Conservation (phyloP, 179 eudicot species). For the Heliamphora pulchella region DNA sequence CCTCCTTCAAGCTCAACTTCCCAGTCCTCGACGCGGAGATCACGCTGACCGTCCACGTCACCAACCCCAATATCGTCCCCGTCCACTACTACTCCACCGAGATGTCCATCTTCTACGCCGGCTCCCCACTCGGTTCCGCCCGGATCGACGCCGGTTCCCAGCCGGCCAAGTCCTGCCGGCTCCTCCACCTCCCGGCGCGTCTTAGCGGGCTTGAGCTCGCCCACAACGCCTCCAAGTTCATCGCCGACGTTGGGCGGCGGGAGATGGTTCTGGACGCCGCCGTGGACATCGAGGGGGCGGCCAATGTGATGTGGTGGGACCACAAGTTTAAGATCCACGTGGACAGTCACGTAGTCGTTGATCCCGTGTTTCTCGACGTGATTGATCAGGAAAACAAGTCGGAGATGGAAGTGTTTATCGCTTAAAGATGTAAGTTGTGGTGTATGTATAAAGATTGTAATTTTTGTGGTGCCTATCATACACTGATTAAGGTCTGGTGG, state of each 20-base stretch:
- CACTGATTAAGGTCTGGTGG: no score
- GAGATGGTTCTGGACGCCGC: conserved; percentile 74
- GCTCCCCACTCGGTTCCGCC: conserved; percentile 68
- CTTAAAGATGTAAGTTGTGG: neutral
- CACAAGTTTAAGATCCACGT: conserved; percentile 72
- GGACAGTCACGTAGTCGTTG: conserved; percentile 72
- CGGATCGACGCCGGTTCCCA: conserved; percentile 67
- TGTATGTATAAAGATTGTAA: no score
- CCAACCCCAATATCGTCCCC: conserved; percentile 81
- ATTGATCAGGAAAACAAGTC: conserved; percentile 72
- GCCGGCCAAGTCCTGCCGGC: conserved; percentile 52
- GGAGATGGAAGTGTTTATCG: conserved; percentile 31
- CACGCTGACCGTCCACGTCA: conserved; percentile 75
- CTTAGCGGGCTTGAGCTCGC: conserved; percentile 67
- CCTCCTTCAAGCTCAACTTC: conserved; percentile 58
- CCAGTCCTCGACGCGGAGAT: conserved; percentile 66
- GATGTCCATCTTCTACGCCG: conserved; percentile 68
- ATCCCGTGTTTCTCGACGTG: conserved; percentile 79
- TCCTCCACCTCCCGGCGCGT: conserved; percentile 64
- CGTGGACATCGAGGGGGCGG: conserved; percentile 71
- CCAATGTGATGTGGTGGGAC: conserved; percentile 63
- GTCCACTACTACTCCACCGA: conserved; percentile 60
- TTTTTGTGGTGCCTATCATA: no score
- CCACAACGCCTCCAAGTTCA: conserved; percentile 45
- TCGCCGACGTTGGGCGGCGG: conserved; percentile 49